These are phyloP conservation scores for Mariannaea elegans DNA, from an alignment of 2,329 filamentous ascomycete genomes.

Conservation along the genomic window DNA sequence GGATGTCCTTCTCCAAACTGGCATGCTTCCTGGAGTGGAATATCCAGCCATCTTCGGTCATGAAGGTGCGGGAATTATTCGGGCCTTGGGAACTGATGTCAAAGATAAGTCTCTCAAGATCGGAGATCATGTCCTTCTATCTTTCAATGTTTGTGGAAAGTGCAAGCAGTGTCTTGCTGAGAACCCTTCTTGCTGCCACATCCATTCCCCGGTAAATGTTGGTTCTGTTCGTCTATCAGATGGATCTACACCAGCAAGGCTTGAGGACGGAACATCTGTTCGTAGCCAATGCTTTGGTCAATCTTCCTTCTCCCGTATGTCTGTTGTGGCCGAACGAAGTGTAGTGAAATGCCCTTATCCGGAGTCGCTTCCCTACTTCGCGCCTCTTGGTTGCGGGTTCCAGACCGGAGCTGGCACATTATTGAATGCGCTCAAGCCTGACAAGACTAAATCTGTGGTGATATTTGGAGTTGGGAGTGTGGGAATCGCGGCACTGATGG, in stretches of 20 bases:
- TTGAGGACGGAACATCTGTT: conserved; percentile 10
- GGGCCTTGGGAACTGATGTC: conserved; percentile 6
- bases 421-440: conserved; percentile 17
- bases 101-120: conserved; percentile 13
- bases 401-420: conserved; percentile 23
- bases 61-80: conserved; percentile 19
- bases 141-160: conserved; percentile 22
- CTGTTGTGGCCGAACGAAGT: conserved; percentile 20
- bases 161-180: conserved; percentile 21
- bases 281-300: conserved; percentile 23
- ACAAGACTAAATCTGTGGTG: conserved; percentile 8
- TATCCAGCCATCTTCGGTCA: conserved; percentile 25
- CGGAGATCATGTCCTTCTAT: conserved; percentile 23
- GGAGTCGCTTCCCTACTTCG: conserved; percentile 14
- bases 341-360: conserved; percentile 25
- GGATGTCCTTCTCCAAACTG: conserved; percentile 17
- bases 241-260: conserved; percentile 17
- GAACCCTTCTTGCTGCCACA: conserved; percentile 22
- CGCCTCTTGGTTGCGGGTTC: conserved; percentile 22
- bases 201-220: conserved; percentile 16
- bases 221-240: conserved; percentile 20
- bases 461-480: conserved; percentile 24
- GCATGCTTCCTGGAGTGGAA: conserved; percentile 17
- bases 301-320: conserved; percentile 20
- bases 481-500: conserved; percentile 20